Percentiles rank a stretch among this genome's conserved stretches.
Conservation (phyloP, 495 filamentous ascomycete species). For the Aspergillus nidulans region DNA sequence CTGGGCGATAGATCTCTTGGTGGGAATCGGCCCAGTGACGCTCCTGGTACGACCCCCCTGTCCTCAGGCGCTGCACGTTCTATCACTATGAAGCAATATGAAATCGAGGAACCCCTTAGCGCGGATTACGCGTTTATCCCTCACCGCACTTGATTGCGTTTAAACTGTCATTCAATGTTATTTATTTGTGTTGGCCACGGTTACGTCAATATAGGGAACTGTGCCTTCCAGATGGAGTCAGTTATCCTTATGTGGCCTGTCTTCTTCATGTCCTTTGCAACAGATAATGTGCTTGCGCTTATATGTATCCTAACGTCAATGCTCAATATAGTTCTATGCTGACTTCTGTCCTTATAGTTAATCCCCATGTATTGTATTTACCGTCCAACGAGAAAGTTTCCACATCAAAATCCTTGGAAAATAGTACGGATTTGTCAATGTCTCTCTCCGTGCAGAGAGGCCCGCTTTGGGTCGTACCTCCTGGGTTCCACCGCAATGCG, state of each 20-base stretch:
- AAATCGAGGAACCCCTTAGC: constrained; percentile 35
- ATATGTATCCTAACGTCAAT: constrained; percentile 20
- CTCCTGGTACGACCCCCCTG: constrained; percentile 28
- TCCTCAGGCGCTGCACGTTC: constrained; percentile 23
- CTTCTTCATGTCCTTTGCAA: background rate
- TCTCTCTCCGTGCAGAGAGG: constrained; percentile 23
- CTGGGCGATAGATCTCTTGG: constrained; percentile 1
- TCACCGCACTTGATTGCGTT: background rate
- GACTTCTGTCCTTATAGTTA: constrained; percentile 28
- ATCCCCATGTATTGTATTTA: constrained; percentile 13
- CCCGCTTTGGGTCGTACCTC: constrained; percentile 61
- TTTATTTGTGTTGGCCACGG: background rate
- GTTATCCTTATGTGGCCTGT: background rate
- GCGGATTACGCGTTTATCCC: background rate
- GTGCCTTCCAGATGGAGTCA: background rate
- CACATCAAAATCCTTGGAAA: constrained; percentile 21
- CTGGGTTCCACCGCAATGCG: constrained; percentile 72
- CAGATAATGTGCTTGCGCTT: background rate
- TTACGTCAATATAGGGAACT: background rate
- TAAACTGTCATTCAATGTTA: background rate
- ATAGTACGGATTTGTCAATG: constrained; percentile 20
- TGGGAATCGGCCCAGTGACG: background rate
- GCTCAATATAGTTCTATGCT: constrained; percentile 28
- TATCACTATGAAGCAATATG: constrained; percentile 35
- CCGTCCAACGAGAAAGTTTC: constrained; percentile 21